phyloP scores from a whole-genome alignment of 108 stramenopile species.

The Pseudonitzschia delicatissima region DNA sequence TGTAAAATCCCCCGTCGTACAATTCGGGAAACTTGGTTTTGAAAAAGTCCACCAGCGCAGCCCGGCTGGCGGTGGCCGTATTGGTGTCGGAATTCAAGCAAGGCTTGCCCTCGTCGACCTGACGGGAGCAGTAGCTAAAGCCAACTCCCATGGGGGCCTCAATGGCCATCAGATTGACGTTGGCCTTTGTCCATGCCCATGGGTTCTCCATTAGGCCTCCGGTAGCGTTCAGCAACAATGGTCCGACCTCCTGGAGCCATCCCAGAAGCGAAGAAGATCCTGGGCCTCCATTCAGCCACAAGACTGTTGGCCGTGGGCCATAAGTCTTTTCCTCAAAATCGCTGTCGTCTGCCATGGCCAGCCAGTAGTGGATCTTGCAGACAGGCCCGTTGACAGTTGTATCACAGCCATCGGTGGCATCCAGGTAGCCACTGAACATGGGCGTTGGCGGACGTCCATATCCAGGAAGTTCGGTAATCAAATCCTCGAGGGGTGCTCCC shows the following conservation, averaged over 20 bases:
- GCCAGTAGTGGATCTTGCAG: slow-evolving; percentile 60
- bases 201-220: slow-evolving; percentile 59
- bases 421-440: slow-evolving; percentile 52
- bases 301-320: slow-evolving; percentile 15
- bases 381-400: slow-evolving; percentile 36
- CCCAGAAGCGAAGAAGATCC: slow-evolving; percentile 48
- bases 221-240: slow-evolving; percentile 50
- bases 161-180: slow-evolving; percentile 62
- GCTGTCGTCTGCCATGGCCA: slow-evolving; percentile 32
- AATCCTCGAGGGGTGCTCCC: slow-evolving; percentile 35
- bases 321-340: not conserved
- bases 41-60: slow-evolving; percentile 64
- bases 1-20: slow-evolving; percentile 60
- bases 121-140: slow-evolving; percentile 40
- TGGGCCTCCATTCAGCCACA: slow-evolving; percentile 71
- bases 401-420: slow-evolving; percentile 56
- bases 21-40: slow-evolving; percentile 75
- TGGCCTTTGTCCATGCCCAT: slow-evolving; percentile 59
- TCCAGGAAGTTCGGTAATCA: slow-evolving; percentile 43
- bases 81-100: slow-evolving; percentile 74
- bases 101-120: slow-evolving; percentile 11
- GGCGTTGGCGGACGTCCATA: slow-evolving; percentile 53
- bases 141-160: slow-evolving; percentile 88
- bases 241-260: slow-evolving; percentile 57
- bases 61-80: slow-evolving; percentile 67